These are phyloP conservation scores for Backusella liffmaniae DNA, from an alignment of 192 early-diverging fungal species.

Conservation along the genomic window DNA sequence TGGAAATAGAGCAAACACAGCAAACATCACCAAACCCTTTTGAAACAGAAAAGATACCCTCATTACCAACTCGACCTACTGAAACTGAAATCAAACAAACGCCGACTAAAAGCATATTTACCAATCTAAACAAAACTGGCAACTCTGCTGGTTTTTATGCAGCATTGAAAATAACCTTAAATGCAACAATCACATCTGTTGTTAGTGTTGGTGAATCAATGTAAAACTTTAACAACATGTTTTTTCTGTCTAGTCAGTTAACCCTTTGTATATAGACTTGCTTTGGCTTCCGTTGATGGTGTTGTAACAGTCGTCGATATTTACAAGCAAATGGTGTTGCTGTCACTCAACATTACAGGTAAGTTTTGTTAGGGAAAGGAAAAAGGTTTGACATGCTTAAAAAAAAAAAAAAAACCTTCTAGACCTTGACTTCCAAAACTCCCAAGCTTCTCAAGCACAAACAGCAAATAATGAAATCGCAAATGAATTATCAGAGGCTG, in stretches of 20 bases:
- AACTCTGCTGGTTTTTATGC: background rate
- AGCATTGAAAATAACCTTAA: background rate
- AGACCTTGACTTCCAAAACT: background rate
- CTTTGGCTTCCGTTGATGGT: conserved; percentile 3
- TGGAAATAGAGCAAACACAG: background rate
- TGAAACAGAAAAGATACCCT: background rate
- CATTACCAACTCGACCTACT: background rate
- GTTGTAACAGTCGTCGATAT: background rate
- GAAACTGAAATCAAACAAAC: background rate
- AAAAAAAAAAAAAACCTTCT: background rate
- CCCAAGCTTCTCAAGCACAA: background rate
- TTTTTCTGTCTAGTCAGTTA: too few relatives aligned
- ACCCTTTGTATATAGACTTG: background rate
- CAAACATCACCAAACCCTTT: background rate
- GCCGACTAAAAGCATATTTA: background rate
- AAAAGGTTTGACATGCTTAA: too few relatives aligned
- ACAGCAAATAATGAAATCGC: background rate
- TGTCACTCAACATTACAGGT: conserved; percentile 5
- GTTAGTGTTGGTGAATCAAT: conserved; percentile 18
- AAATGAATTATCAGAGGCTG: conserved; percentile 8
- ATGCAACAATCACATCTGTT: background rate
- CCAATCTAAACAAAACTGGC: background rate
- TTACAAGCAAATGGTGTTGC: background rate
- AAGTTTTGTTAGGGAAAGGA: background rate
- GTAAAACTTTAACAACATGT: background rate